Conservation (phyloP, 495 filamentous ascomycete species). For the Cladorrhinum samala region DNA sequence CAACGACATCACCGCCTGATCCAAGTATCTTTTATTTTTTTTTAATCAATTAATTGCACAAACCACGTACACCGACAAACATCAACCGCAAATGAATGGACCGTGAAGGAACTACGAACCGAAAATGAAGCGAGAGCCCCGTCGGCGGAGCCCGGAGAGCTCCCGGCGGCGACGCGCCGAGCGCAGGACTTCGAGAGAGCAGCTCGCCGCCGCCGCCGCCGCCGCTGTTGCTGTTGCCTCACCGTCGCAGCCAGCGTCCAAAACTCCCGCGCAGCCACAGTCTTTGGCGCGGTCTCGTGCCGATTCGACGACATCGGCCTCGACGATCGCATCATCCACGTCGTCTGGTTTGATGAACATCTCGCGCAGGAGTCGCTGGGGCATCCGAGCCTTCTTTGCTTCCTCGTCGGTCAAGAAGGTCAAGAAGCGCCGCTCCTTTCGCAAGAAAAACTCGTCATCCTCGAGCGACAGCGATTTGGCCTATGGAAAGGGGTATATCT, state of each 20-base stretch:
- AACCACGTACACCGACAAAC: constrained; percentile 2
- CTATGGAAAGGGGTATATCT: constrained; percentile 50
- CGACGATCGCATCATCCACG: constrained; percentile 38
- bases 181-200: constrained; percentile 40
- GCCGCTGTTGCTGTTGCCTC: constrained; percentile 21
- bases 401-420: constrained; percentile 35
- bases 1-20: too few relatives aligned
- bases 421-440: constrained; percentile 37
- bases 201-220: constrained; percentile 34
- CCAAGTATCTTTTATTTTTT: too few relatives aligned
- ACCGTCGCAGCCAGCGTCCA: constrained; percentile 32
- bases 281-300: constrained; percentile 17
- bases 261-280: constrained; percentile 20
- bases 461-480: constrained; percentile 48
- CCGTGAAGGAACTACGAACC: constrained; percentile 12
- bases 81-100: constrained; percentile 19
- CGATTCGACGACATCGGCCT: constrained; percentile 32
- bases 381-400: constrained; percentile 40
- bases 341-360: constrained; percentile 44
- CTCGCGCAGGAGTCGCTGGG: constrained; percentile 36
- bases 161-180: constrained; percentile 44
- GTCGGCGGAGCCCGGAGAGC: constrained; percentile 45
- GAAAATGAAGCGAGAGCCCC: constrained; percentile 39
- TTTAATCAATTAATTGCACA: too few relatives aligned
- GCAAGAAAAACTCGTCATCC: constrained; percentile 42